These are phyloP conservation scores for Ophiosphaerella herpotricha DNA, from an alignment of 2,329 filamentous ascomycete species.

Conservation along the genomic window DNA sequence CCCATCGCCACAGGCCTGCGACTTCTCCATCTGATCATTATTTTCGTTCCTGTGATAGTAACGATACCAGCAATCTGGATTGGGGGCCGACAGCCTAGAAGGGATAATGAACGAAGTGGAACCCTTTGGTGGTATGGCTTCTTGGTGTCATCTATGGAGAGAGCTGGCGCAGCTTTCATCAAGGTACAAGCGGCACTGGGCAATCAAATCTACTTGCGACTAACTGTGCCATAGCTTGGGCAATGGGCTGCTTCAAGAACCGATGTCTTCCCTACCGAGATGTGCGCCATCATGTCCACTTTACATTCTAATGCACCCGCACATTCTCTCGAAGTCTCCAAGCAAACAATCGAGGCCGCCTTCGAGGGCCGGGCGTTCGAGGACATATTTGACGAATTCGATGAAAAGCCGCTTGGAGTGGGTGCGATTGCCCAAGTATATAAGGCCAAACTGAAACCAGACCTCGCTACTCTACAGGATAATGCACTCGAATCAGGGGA, in stretches of 20 bases:
- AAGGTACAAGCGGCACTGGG: slow-evolving; percentile 62
- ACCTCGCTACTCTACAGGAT: slow-evolving; percentile 69
- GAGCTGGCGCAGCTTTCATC: slow-evolving; percentile 93
- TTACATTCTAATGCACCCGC: slow-evolving; percentile 94
- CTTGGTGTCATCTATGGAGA: slow-evolving; percentile 86
- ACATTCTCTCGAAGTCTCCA: slow-evolving; percentile 81
- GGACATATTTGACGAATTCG: slow-evolving; percentile 95
- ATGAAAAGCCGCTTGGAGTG: slow-evolving; percentile 86
- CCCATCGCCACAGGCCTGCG: slow-evolving; percentile 83
- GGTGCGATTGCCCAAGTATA: slow-evolving; percentile 98
- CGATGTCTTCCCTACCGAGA: slow-evolving; percentile 91
- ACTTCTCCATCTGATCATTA: slow-evolving; percentile 83
- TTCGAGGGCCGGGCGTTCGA: slow-evolving; percentile 81
- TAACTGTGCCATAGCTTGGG: slow-evolving; percentile 66
- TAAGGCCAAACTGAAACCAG: slow-evolving; percentile 86
- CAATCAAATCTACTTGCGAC: not conserved
- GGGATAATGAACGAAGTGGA: slow-evolving; percentile 76
- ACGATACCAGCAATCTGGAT: slow-evolving; percentile 82
- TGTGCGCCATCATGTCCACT: slow-evolving; percentile 92
- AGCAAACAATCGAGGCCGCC: slow-evolving; percentile 76
- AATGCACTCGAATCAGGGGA: slow-evolving; percentile 58
- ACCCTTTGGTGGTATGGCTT: slow-evolving; percentile 95
- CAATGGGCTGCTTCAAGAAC: slow-evolving; percentile 98
- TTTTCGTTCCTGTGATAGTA: slow-evolving; percentile 88
- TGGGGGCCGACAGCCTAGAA: slow-evolving; percentile 65